Base-by-base conservation (phyloP, 352 stramenopile species). In the Phytopythium ostracodes region DNA sequence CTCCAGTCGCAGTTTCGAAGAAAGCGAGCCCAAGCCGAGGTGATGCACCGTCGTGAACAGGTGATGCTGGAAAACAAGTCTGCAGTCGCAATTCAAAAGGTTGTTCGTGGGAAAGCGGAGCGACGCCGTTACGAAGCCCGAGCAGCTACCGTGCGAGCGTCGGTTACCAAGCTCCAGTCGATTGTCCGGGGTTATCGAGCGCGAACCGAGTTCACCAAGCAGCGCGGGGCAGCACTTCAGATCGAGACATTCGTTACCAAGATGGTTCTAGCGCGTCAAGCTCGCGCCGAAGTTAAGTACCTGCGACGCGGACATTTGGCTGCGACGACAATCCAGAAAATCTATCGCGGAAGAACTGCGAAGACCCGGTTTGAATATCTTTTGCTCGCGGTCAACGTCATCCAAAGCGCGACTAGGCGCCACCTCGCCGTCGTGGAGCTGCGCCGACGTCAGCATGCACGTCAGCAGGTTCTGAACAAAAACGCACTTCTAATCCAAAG, bases 11-110 rank as follows among this genome's bases (percentile, higher is more conserved):
- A 71, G 20, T 78, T 73, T 31, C 67, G 77, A 22, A 66, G 72
- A 22, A 69, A 54, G 14, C 65, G 63, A 59, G 77, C 74, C 2
- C 59, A 80, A 46, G 73, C 69, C 17, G 49, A 71, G 0, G 43
- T 68, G 4, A 49, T 67, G 12, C 43, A 68, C 2, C 56, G 77
- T n/a, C 72, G 70, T 12, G 59, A 67, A 15, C 67, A 58, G 40
- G 35, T 69, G 4, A 54, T 74, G n/a, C 58, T 56, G 31, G 64
- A 77, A 46, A 47, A 69, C 24, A n/a, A 38, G 6, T 73, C 67
- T 27, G 68, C 72, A 2, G 56, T 81, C 7, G 44, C 68, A 1
- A 79, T 86, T 29, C 76, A 86, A 47, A 81, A 67, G 46, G 58
- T 75, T 43, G 50, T 75, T 25, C 76, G 76, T 4, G 74, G 76